Evolutionary conservation across 169 alveolate species (phyloP), one percentile per base, ranked within the genome.

Genomic region (Plasmodium vinckei): DNA sequence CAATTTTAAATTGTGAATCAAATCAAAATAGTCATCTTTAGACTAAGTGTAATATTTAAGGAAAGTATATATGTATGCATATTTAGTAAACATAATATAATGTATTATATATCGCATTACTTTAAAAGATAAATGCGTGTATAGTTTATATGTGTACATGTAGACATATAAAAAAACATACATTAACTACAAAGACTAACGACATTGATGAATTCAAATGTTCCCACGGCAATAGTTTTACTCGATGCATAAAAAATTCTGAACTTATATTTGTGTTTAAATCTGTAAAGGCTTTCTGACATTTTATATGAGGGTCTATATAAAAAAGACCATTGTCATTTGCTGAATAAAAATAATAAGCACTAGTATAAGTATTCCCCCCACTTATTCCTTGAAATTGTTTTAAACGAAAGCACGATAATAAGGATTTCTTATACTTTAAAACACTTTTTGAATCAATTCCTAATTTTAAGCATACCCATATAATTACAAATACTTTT

Each of bases 311-410:
- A 9, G 94, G 94, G 49, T 93, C 95, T 7, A 89, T 72, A 70
- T 75, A 90, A 72, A 84, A 70, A 21, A 77, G 91, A 27, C 87
- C 69, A 39, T 86, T 84, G 6, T 68, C 84, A 64, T 82, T 77
- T 68, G 90, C 88, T 9, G 94, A 87, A 21, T 82, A 88, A 51
- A 93, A 84, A 69, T 87, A 90, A 72, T 90, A 63, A 17, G 94
- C 91, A 23, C 93, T 75, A 19, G 87, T 77, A 59, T 67, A 51
- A 23, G 65, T 46, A 54, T 87, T 71, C 21, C 94, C 95, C 59
- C 94, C 86, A 13, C 92, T 77, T 54, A 93, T 90, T 9, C 94
- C 93, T 72, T 87, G 88, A 73, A 93, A 75, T 82, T 90, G 92
- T 27, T 61, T 73, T 60, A 75, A 63, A 33, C 63, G 72, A 68